Evolutionary conservation across 1,139 yeast genomes (phyloP), one percentile per base, ranked within the genome.

Genomic region (Candida sp.): DNA sequence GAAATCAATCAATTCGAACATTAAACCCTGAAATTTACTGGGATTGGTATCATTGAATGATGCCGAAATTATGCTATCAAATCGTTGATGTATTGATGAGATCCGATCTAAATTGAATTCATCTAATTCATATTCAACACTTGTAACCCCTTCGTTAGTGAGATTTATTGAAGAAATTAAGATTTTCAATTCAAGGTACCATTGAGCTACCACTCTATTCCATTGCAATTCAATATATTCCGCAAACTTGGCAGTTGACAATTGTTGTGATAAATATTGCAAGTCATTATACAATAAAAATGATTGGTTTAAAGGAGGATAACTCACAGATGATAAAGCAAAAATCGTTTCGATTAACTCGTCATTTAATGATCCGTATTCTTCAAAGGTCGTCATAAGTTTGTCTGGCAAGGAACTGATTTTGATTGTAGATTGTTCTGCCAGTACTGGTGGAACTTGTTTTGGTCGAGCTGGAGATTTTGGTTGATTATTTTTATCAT

Each of bases 221-320:
- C 64, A 60, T 27, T 53, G 55, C 1, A 50, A 46, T 4, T 49
- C 48, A 1, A 56, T 56, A 43, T 56, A 56, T 23, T 50, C 45
- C 9, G 44, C 41, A 34, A 70, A 53, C 5, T 54, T 57, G 12
- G 43, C 30, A 19, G 41, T 38, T 3, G 38, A 49, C 22, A 52
- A 40, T 11, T 43, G 50, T 37, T 45, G 41, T 2, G 59, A 45
- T 15, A 73, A 52, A 30, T 59, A 61, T 27, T 53, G 51, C 40
- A 72, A 56, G 44, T 73, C 79, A 46, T 73, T 73, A 45, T 55
- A 63, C 25, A 69, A 51, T 21, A 70, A 45, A 41, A 66, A 71
- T 32, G 76, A 70, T 30, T 60, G 50, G 4, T 60, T 51, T 2
- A 63, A 43, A 0, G 59, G 45, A 0, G 77, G 75, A 49, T 73